Evolutionary conservation across 805 yeast species (phyloP).

Genomic region (Zygotorulaspora danielsina): DNA sequence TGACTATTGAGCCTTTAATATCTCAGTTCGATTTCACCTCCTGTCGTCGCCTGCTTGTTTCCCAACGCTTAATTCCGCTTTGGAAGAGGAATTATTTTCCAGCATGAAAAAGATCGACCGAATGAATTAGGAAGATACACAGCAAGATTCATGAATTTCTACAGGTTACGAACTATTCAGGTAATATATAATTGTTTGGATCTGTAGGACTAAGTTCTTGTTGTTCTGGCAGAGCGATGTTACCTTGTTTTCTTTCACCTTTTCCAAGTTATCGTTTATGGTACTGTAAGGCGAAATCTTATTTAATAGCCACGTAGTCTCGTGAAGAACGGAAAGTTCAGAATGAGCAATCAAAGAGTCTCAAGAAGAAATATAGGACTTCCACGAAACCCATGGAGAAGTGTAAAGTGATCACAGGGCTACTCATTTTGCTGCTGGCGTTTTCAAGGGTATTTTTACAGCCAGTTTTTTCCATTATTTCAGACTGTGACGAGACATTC

Average conservation of each 20-base stretch:
- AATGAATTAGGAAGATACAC: no score
- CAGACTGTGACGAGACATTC: slow-evolving; percentile 90
- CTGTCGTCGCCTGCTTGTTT: neutral
- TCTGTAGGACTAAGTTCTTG: no score
- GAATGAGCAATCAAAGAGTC: neutral
- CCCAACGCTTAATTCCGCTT: slow-evolving; percentile 2
- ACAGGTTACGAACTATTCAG: no score
- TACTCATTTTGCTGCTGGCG: slow-evolving; percentile 23
- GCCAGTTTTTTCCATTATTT: slow-evolving; percentile 55
- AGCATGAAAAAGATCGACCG: neutral
- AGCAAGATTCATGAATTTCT: no score
- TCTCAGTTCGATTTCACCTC: neutral
- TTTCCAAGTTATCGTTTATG: no score
- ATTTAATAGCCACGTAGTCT: neutral
- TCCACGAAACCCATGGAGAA: slow-evolving; percentile 3
- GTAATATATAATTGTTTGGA: no score
- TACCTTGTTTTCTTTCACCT: no score
- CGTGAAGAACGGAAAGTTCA: neutral
- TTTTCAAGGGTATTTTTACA: slow-evolving; percentile 36
- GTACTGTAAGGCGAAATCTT: neutral
- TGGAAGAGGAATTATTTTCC: neutral
- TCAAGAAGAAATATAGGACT: neutral
- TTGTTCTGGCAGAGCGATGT: no score
- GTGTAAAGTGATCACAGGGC: slow-evolving; percentile 10
- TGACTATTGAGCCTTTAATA: neutral